Base-by-base conservation (phyloP, 2,329 filamentous ascomycete species). In the Neoascochyta sp. region DNA sequence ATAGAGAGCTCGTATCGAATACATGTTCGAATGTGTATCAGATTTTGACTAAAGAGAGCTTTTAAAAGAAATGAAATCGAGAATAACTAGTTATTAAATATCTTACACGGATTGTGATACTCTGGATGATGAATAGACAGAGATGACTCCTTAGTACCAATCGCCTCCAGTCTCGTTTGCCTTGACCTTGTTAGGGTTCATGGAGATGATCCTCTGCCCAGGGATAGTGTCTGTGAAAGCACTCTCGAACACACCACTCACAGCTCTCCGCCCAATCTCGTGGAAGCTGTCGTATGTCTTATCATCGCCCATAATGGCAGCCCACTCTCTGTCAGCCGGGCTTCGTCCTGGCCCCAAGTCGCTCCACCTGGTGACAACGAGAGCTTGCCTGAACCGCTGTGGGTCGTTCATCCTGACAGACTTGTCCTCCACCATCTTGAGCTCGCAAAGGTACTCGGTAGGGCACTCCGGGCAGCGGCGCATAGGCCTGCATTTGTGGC, bases 101-200 rank as follows among this genome's bases (percentile, higher is more conserved):
- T n/a, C n/a, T n/a, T n/a, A n/a, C n/a, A n/a, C n/a, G n/a, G n/a
- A n/a, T n/a, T n/a, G n/a, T n/a, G n/a, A n/a, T n/a, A n/a, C n/a
- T n/a, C n/a, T n/a, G n/a, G n/a, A n/a, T n/a, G n/a, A n/a, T n/a
- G n/a, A n/a, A n/a, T n/a, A n/a, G n/a, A n/a, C n/a, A n/a, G n/a
- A n/a, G n/a, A n/a, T n/a, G n/a, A n/a, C n/a, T n/a, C n/a, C n/a
- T 49, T 31, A 80, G 57, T 79, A 80, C 77, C 77, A 81, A 32
- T 66, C 64, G 49, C 75, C 62, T 2, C 73, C 73, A 16, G 72
- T 67, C 47, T 80, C 76, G 0, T 74, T 74, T 12, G 65, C 52
- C 40, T 68, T 73, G 41, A 70, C 65, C 18, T 68, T 69, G 33
- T 68, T 69, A 2, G 76, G 77, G 57, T 81, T 80, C 60, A 80